Evolutionary conservation across 768 basidiomycete species (phyloP).

Genomic region (Hygrocybe punicea): DNA sequence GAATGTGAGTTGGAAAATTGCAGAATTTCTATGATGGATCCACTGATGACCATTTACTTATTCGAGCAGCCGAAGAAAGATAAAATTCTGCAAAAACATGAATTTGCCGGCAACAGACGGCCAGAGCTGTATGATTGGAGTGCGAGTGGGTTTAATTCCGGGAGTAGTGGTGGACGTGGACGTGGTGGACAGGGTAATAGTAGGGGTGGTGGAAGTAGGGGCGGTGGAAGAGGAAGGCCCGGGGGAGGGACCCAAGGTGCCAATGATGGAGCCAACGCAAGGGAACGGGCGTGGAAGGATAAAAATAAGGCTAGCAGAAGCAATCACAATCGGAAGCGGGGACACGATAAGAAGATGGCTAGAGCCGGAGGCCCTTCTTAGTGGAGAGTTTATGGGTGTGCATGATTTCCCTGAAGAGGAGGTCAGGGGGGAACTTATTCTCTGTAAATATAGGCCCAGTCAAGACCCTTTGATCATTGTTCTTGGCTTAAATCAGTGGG

Average conservation of each 20-base stretch:
- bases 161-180: slow-evolving; percentile 24
- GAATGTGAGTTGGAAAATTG: slow-evolving; percentile 58
- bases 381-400: too few relatives aligned
- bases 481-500: too few relatives aligned
- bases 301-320: slow-evolving; percentile 70
- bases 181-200: slow-evolving; percentile 36
- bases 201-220: slow-evolving; percentile 39
- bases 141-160: slow-evolving; percentile 13
- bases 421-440: too few relatives aligned
- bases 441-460: too few relatives aligned
- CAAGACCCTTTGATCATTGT: too few relatives aligned
- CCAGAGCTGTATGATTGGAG: neutral
- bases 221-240: slow-evolving; percentile 36
- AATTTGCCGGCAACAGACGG: slow-evolving; percentile 62
- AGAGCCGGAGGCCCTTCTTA: slow-evolving; percentile 27
- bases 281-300: slow-evolving; percentile 69
- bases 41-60: neutral
- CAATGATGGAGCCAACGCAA: slow-evolving; percentile 38
- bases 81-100: slow-evolving; percentile 69
- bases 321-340: slow-evolving; percentile 76
- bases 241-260: slow-evolving; percentile 38
- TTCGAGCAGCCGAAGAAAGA: slow-evolving; percentile 65
- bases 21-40: neutral
- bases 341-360: slow-evolving; percentile 88
- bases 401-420: too few relatives aligned